Evolutionary conservation across 345 rosid genomes (phyloP).

Genomic region (Raphanus sativus): DNA sequence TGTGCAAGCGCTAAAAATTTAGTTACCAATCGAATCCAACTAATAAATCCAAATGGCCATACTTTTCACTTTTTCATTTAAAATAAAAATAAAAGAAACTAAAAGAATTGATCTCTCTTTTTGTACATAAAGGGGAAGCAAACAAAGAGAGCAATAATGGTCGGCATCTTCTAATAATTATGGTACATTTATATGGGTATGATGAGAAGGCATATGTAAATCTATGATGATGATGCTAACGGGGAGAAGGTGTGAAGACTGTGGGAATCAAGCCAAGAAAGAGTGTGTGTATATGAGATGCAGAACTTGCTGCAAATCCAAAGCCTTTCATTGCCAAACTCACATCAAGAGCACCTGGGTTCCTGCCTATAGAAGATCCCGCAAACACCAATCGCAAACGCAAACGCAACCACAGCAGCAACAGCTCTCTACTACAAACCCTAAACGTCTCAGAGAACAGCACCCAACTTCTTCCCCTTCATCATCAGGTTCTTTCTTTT

Average conservation of each 20-base stretch:
- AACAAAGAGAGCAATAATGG: conserved; percentile 18
- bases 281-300: conserved; percentile 56
- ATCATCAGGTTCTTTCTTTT: conserved; percentile 29
- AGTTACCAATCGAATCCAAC: not conserved
- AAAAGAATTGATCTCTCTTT: not conserved
- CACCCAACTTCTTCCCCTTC: conserved; percentile 21
- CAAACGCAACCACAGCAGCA: conserved; percentile 22
- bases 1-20: not conserved
- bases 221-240: conserved; percentile 24
- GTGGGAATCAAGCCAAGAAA: conserved; percentile 74
- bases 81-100: not conserved
- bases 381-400: conserved; percentile 10
- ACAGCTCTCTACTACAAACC: conserved; percentile 15
- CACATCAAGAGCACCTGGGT: conserved; percentile 75
- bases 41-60: not conserved
- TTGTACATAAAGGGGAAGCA: conserved; percentile 27
- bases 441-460: conserved; percentile 27
- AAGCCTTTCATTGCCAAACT: conserved; percentile 61
- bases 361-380: conserved; percentile 52
- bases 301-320: conserved; percentile 61
- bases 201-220: not conserved
- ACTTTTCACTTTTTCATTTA: not conserved
- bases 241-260: conserved; percentile 58
- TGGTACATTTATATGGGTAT: not conserved
- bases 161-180: conserved; percentile 1